These are phyloP conservation scores for Mucor mucedo DNA, from an alignment of 371 early-diverging fungal genomes.

Conservation along the genomic window DNA sequence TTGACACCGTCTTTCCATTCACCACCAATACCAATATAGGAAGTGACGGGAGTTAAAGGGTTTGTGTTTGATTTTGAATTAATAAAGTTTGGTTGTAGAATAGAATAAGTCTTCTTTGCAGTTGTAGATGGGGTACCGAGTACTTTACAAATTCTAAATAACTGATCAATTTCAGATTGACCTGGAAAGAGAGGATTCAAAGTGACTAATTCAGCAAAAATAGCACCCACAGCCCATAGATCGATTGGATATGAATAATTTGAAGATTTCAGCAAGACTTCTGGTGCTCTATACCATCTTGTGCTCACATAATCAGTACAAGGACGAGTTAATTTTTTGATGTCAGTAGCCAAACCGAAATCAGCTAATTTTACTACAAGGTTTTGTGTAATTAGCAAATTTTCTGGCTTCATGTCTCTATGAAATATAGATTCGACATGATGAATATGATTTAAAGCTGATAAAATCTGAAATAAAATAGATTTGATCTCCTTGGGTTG, in stretches of 20 bases:
- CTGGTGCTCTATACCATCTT: slow-evolving; percentile 98
- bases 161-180: slow-evolving; percentile 87
- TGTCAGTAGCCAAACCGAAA: slow-evolving; percentile 91
- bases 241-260: slow-evolving; percentile 94
- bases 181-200: slow-evolving; percentile 94
- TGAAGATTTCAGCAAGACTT: slow-evolving; percentile 86
- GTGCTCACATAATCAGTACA: slow-evolving; percentile 94
- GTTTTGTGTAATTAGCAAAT: slow-evolving; percentile 59
- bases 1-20: slow-evolving; percentile 71
- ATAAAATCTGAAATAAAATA: slow-evolving; percentile 74
- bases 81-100: background rate
- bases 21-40: slow-evolving; percentile 47
- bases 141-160: slow-evolving; percentile 72
- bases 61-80: background rate
- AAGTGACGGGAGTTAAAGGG: background rate
- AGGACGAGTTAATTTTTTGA: slow-evolving; percentile 71
- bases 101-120: background rate
- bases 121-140: slow-evolving; percentile 57
- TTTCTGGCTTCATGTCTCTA: slow-evolving; percentile 94
- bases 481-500: slow-evolving; percentile 5
- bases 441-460: slow-evolving; percentile 89
- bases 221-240: slow-evolving; percentile 97
- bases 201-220: slow-evolving; percentile 87
- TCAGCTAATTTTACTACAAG: slow-evolving; percentile 87
- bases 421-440: slow-evolving; percentile 84